Conservation (phyloP, 331 rosid genomes). For the Pyrus hybrid region DNA sequence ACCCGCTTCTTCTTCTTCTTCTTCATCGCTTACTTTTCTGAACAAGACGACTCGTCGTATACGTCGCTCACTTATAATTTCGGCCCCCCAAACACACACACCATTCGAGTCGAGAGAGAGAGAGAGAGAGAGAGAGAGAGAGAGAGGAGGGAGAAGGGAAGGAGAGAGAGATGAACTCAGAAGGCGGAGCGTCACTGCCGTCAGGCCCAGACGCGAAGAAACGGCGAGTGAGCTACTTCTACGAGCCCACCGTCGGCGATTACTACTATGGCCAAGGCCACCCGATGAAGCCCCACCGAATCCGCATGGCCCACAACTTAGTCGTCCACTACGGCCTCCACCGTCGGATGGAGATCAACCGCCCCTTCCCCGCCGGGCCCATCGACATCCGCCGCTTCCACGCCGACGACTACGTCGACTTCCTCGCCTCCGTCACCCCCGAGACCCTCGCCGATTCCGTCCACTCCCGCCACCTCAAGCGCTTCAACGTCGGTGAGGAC, state of each 20-base stretch:
- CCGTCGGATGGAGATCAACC: slow-evolving; percentile 79
- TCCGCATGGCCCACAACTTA: slow-evolving; percentile 86
- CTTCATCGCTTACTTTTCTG: background rate
- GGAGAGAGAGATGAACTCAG: background rate
- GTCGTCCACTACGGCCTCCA: slow-evolving; percentile 71
- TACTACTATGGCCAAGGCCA: slow-evolving; percentile 73
- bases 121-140: background rate
- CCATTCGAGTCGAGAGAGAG: background rate
- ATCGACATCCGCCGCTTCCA: slow-evolving; percentile 59
- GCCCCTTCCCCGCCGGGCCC: slow-evolving; percentile 58
- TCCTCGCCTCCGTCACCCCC: slow-evolving; percentile 58
- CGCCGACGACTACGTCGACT: slow-evolving; percentile 67
- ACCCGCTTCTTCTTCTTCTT: background rate
- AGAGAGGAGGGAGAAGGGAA: background rate
- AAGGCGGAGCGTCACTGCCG: slow-evolving; percentile 54
- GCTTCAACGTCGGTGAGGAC: slow-evolving; percentile 85
- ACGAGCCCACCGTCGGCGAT: slow-evolving; percentile 74
- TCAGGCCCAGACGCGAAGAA: slow-evolving; percentile 53
- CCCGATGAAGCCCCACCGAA: slow-evolving; percentile 82
- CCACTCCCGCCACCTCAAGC: slow-evolving; percentile 56
- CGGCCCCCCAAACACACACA: no score
- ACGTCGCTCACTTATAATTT: background rate
- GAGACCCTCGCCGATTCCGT: slow-evolving; percentile 34
- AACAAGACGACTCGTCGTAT: background rate
- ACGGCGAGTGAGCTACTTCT: slow-evolving; percentile 73